Conservation (phyloP, 1,284 basidiomycete species). For the Rhodofomes roseus region DNA sequence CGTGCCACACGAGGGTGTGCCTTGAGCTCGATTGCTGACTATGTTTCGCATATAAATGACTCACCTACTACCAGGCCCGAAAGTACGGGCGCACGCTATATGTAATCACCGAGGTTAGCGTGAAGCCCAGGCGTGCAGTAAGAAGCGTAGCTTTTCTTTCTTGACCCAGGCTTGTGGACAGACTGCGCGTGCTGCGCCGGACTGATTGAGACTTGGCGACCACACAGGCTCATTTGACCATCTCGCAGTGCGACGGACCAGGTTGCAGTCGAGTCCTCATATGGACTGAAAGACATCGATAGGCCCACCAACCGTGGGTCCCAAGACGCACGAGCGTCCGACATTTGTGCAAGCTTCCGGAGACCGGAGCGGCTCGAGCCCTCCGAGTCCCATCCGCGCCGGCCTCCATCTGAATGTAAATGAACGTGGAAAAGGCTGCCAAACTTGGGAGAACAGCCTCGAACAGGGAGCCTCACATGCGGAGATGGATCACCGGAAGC, state of each 20-base stretch:
- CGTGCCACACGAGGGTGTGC: not conserved
- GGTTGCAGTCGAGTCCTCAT: not conserved
- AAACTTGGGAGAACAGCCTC: not conserved
- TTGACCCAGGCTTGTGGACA: no score
- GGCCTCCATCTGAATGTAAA: not conserved
- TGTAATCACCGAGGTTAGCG: no score
- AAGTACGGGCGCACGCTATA: no score
- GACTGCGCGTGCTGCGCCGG: not conserved
- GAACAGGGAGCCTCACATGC: not conserved
- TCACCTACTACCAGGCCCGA: no score
- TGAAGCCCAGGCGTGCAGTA: no score
- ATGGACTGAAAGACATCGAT: not conserved
- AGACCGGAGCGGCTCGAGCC: not conserved
- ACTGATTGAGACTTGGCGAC: no score
- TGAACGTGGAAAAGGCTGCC: not conserved
- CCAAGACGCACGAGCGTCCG: not conserved
- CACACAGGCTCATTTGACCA: no score
- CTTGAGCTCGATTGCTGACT: not conserved
- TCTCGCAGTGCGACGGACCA: no score
- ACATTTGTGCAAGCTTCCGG: not conserved
- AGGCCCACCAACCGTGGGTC: not conserved
- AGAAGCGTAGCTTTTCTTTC: no score
- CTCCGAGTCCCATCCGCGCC: not conserved
- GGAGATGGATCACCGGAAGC: not conserved
- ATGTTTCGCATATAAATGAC: no score